Conservation (phyloP, 257 asterid genomes). For the Salvia hispanica region DNA sequence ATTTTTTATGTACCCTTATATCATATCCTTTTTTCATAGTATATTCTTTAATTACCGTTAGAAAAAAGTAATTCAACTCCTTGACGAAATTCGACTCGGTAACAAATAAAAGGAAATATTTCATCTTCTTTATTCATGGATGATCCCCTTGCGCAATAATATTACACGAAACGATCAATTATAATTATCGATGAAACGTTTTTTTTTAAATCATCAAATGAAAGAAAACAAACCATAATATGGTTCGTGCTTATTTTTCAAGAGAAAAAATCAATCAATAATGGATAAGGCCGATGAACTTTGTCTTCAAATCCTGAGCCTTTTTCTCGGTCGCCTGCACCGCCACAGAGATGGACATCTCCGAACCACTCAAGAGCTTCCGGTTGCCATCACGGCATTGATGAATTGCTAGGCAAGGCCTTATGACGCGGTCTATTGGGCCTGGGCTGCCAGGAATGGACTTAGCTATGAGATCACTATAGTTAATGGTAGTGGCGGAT, state of each 20-base stretch:
- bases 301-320: not conserved
- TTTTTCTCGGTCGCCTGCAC: not conserved
- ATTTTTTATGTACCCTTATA: too few species aligned
- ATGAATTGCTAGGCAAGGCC: not conserved
- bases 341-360: too few species aligned
- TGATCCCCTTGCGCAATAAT: not conserved
- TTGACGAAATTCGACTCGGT: too few species aligned
- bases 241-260: conserved; percentile 6
- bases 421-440: not conserved
- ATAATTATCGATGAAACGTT: not conserved
- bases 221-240: not conserved
- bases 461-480: not conserved
- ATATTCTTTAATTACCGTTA: too few species aligned
- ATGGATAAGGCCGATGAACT: not conserved
- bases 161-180: not conserved
- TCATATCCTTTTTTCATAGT: too few species aligned
- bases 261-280: not conserved
- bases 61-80: too few species aligned
- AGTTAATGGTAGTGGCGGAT: not conserved
- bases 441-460: not conserved
- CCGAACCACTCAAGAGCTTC: not conserved
- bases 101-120: too few species aligned
- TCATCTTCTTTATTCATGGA: not conserved
- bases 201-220: not conserved
- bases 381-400: not conserved